Evolutionary conservation across 2,329 filamentous ascomycete species (phyloP), one percentile per base, ranked within the genome.

Genomic region (Periglandula ipomoeae): DNA sequence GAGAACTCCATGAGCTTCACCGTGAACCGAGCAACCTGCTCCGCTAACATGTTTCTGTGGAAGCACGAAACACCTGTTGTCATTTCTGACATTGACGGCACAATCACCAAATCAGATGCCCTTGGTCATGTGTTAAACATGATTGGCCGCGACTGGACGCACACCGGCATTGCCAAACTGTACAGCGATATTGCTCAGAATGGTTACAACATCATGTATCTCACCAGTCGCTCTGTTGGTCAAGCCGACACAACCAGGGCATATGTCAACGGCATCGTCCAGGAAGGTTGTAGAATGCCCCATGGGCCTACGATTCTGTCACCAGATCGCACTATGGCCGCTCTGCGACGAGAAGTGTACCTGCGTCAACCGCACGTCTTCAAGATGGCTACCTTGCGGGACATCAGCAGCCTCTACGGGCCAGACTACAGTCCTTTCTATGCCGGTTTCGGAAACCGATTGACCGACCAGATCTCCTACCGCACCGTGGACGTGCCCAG

Each of bases 201-300:
- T 60, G 93, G 93, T 6, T 98, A 97, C 74, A 97, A 98, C 65
- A 94, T 98, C 62, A 89, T 98, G 79, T 98, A 98, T 64, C 77
- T 98, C 41, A 98, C 93, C 0, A 94, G 87, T 63, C 84, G 93
- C 46, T 93, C 88, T 13, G 90, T 97, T 41, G 94, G 93, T 0
- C 90, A 94, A 66, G 87, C 93, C 15, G 93, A 98, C 66, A 89
- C 75, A 0, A 98, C 93, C 1, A 76, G 93, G 50, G 80, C 88
- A 0, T 98, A 98, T 64, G 75, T 98, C 3, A 85, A 90, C 51
- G 89, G 90, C 23, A 89, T 98, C 20, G 74, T 82, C 8, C 93
- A 98, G 65, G 91, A 95, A 50, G 84, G 84, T 26, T 95, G 88
- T 69, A 82, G 80, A 43, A 71, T 98, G 34, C 93, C 93, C 0